phyloP scores from a whole-genome alignment of 371 early-diverging fungal genomes.

The Mucor velutinosus region DNA sequence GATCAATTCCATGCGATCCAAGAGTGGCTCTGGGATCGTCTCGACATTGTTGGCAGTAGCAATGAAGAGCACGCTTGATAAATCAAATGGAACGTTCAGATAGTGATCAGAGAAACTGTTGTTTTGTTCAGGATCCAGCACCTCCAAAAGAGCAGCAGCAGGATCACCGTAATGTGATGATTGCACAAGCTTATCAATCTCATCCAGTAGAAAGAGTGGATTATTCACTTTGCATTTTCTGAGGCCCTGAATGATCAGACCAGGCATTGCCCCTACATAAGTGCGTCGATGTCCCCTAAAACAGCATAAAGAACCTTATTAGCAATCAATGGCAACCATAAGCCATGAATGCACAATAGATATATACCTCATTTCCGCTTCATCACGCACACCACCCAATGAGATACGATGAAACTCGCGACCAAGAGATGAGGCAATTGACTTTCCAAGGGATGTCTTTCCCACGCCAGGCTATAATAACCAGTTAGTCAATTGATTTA shows the following conservation, averaged over 20 bases:
- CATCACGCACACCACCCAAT: constrained; percentile 88
- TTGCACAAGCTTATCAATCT: constrained; percentile 71
- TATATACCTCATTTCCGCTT: constrained; percentile 79
- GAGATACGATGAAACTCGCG: constrained; percentile 84
- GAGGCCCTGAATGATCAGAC: constrained; percentile 81
- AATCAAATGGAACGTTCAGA: constrained; percentile 81
- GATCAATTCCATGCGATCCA: constrained; percentile 90
- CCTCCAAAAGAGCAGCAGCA: constrained; percentile 83
- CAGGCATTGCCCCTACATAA: constrained; percentile 90
- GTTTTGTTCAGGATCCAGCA: constrained; percentile 91
- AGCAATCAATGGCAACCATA: neutral
- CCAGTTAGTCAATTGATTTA: neutral
- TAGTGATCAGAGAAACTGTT: constrained; percentile 82
- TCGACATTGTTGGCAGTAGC: constrained; percentile 85
- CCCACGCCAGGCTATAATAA: constrained; percentile 72
- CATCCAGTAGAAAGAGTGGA: constrained; percentile 77
- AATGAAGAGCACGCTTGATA: constrained; percentile 85
- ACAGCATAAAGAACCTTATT: neutral
- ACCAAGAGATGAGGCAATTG: constrained; percentile 80
- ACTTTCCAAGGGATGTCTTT: constrained; percentile 83
- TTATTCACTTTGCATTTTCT: constrained; percentile 74
- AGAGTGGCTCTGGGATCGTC: constrained; percentile 77
- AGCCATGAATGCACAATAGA: no score
- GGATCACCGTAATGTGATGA: constrained; percentile 79
- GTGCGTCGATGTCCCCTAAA: constrained; percentile 85